Evolutionary conservation across 1,139 yeast genomes (phyloP).

Genomic region (Yamadazyma epiphylla): DNA sequence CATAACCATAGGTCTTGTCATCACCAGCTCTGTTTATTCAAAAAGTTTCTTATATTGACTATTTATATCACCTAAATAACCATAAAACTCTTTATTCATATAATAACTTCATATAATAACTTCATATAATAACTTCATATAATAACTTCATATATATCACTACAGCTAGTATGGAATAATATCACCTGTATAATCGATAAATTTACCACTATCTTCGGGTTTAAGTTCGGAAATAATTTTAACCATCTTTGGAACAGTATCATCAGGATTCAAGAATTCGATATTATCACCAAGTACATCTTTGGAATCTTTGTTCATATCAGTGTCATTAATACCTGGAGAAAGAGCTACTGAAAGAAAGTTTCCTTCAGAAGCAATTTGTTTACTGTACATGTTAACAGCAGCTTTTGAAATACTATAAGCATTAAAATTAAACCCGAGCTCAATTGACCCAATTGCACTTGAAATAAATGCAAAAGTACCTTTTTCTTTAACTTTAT

Average conservation of each 20-base stretch:
- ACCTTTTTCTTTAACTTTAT: constrained; percentile 4
- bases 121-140: too few species aligned
- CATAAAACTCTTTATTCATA: too few species aligned
- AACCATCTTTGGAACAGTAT: background rate
- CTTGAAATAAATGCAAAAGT: constrained; percentile 2
- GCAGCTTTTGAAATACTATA: constrained; percentile 3
- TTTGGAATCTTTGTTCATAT: background rate
- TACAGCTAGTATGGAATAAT: background rate
- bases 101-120: too few species aligned
- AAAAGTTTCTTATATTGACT: too few species aligned
- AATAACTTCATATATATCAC: background rate
- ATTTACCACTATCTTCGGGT: background rate
- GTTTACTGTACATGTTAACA: constrained; percentile 2
- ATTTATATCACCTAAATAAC: too few species aligned
- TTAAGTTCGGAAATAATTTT: background rate
- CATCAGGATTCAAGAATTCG: background rate
- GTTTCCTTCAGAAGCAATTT: background rate
- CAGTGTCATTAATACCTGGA: background rate
- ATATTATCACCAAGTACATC: too few species aligned
- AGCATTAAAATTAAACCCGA: constrained; percentile 1
- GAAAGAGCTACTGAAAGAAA: background rate
- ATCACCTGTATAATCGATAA: background rate
- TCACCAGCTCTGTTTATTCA: too few species aligned
- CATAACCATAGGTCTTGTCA: too few species aligned
- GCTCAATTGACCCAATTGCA: background rate